Base-by-base conservation (phyloP, 116 monocot species). In the Cymodocea nodosa region DNA sequence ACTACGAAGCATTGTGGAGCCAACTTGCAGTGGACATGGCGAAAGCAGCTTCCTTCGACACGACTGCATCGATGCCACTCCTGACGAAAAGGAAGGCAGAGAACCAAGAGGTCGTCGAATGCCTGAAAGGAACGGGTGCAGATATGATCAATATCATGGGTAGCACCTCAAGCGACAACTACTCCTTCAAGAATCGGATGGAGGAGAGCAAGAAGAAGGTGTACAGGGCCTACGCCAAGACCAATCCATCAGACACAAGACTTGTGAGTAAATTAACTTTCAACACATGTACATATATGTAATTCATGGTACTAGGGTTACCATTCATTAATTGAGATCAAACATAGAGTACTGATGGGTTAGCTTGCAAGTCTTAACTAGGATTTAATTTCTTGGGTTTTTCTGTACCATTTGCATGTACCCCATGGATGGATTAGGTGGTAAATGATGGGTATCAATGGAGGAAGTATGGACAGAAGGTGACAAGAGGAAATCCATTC, bases 401-500 rank as follows among this genome's bases (percentile, higher is more conserved):
- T 30, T 30, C 36, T 37, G 13, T 35, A 0, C 1, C 7, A 12
- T 34, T 60, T 25, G 24, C 5, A 6, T 5, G 25, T 60, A 34
- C 23, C 23, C 6, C 44, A 15, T 23, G 6, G 37, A 30, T 30
- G 30, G 30, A 6, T 66, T 65, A 90, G 89, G 65, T 82, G 20
- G 87, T 92, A 10, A 87, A 79, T 56, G 92, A 92, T 73, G 92
- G 87, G 23, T 92, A 85, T 50, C 85, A 87, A 64, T 92, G 92
- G 92, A 85, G 92, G 58, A 92, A 92, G 51, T 92, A 92, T 58
- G 92, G 92, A 9, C 92, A 92, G 66, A 92, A 92, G 60, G 83
- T 92, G 15, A 92, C 92, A 8, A 85, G 81, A 68, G 87, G 83
- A 59, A 92, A 87, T 62, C 87, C 92, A 2, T 92, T 71, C 35